Base-by-base conservation (phyloP, 441 rosid species). In the Syzygium syzygioides region DNA sequence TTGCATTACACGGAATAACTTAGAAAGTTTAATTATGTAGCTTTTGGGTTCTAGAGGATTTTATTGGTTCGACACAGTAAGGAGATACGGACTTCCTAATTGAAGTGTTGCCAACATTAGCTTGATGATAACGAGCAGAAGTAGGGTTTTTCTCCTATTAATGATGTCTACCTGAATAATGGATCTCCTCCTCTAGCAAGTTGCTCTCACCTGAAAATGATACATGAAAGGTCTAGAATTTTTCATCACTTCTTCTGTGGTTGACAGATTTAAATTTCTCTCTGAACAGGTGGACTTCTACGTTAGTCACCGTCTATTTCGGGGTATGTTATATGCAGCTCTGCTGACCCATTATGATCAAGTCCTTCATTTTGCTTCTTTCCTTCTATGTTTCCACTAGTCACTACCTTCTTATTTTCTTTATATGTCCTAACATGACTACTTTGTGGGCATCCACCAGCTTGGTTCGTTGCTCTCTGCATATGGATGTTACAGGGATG, bases 221-320 rank as follows among this genome's bases (percentile, higher is more conserved):
- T 41, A 23, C n/a, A 6, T 76, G 52, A 23, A 76, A 37, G 52
- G 52, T 76, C 83, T 41, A 41, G n/a, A 76, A 8, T 41, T 41
- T 41, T 76, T 14, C 53, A 76, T 76, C 53, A 76, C 52, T 76
- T 23, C 52, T 52, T 76, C 83, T 41, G 83, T 41, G 83, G 17
- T 76, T 76, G 52, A 76, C 83, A 76, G n/a, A 41, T 41, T 41
- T 25, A 41, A 50, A 55, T 66, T 79, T 76, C 87, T 91, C 41
- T 48, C 84, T 91, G 91, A 76, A 86, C 95, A 98, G 99, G 94
- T 97, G 99, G 99, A 98, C 99, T 84, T 95, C 94, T 90, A 91
- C 96, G 30, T 90, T 94, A 79, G 93, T 96, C 88, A 95, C 96
- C 86, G 87, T 94, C 88, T 97, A 96, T 91, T 98, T 98, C 20